phyloP scores from a whole-genome alignment of 2,329 filamentous ascomycete genomes.

The Amesomyces nigricolor region DNA sequence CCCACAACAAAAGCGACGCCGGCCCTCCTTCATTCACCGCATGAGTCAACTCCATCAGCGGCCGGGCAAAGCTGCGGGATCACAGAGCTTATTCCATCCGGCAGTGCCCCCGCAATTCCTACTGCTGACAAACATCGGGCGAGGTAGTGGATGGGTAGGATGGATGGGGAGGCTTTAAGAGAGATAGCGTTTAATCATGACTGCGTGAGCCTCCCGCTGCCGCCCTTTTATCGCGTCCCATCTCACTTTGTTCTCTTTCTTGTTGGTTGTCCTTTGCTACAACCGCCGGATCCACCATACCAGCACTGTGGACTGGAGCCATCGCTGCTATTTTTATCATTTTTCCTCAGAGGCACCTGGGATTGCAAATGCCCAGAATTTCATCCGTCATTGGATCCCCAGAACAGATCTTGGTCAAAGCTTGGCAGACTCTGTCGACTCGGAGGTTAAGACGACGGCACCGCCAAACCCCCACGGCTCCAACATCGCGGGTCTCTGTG shows the following conservation, averaged over 20 bases:
- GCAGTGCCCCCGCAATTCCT: not conserved
- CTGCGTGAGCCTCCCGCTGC: not conserved
- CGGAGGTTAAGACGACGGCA: not conserved
- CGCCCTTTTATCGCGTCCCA: not conserved
- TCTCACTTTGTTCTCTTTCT: not conserved
- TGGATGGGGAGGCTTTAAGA: not conserved
- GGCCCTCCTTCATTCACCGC: constrained; percentile 14
- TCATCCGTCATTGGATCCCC: not conserved
- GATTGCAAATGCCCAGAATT: not conserved
- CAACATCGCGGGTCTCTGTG: too few relatives aligned
- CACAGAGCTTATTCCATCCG: not conserved
- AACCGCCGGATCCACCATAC: not conserved
- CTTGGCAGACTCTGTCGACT: not conserved
- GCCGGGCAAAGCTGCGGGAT: not conserved
- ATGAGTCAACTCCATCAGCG: constrained; percentile 18
- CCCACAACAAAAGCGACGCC: not conserved
- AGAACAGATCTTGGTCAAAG: not conserved
- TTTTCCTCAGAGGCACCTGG: not conserved
- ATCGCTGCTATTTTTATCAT: not conserved
- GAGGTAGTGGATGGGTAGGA: not conserved
- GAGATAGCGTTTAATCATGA: not conserved
- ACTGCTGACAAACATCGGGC: too few relatives aligned
- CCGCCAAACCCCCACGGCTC: not conserved
- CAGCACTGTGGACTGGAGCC: not conserved
- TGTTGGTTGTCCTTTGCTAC: not conserved